phyloP scores from a whole-genome alignment of 2,329 filamentous ascomycete species.

The Botrytis paeoniae region DNA sequence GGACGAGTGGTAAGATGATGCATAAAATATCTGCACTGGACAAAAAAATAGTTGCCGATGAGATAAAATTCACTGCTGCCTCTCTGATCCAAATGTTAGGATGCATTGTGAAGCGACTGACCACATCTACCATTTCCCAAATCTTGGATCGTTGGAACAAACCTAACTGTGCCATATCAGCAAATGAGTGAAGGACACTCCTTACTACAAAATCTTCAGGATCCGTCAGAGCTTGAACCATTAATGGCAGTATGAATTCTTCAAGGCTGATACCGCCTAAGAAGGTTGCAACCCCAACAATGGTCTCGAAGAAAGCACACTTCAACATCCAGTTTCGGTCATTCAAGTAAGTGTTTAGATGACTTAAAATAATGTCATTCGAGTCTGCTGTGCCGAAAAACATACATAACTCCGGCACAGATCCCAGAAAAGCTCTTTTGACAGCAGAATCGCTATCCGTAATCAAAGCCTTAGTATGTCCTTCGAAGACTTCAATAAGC shows the following conservation, averaged over 20 bases:
- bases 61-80: conserved; percentile 79
- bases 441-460: conserved; percentile 85
- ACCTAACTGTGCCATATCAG: conserved; percentile 83
- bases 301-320: conserved; percentile 93
- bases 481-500: conserved; percentile 78
- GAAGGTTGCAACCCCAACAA: conserved; percentile 88
- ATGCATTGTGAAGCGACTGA: conserved; percentile 84
- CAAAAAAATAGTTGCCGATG: conserved; percentile 71
- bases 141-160: conserved; percentile 79
- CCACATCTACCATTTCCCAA: conserved; percentile 83
- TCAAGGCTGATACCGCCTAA: conserved; percentile 86
- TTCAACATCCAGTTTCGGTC: conserved; percentile 96
- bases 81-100: conserved; percentile 95
- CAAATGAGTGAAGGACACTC: conserved; percentile 81
- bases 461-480: conserved; percentile 83
- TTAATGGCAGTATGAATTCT: conserved; percentile 91
- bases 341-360: conserved; percentile 95
- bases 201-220: conserved; percentile 93
- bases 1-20: conserved; percentile 75
- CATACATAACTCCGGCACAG: conserved; percentile 86
- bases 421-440: conserved; percentile 84
- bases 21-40: conserved; percentile 79
- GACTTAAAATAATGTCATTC: conserved; percentile 93
- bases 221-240: conserved; percentile 92
- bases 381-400: conserved; percentile 92